A percentile compares a stretch with the other conserved stretches of the same genome.
Conservation (phyloP, 331 rosid species). For the Dryas integrifolia region DNA sequence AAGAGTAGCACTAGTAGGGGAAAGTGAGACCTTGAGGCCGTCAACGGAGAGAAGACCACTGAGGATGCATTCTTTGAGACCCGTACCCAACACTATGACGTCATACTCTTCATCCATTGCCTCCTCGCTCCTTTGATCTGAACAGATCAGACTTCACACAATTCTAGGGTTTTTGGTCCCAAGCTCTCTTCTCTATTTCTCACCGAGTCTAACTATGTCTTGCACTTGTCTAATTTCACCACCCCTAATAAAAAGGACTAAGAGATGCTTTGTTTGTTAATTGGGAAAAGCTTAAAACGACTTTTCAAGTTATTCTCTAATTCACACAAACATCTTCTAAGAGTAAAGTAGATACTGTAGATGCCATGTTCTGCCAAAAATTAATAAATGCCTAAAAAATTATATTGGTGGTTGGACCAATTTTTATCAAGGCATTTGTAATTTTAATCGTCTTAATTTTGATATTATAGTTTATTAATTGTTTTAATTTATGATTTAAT, state of each 20-base stretch:
- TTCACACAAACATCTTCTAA: too few species aligned
- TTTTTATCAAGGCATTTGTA: too few species aligned
- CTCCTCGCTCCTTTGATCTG: conserved; percentile 15
- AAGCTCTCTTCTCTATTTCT: neutral
- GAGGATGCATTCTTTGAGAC: conserved; percentile 88
- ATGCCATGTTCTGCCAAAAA: too few species aligned
- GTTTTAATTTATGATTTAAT: too few species aligned
- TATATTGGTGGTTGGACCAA: too few species aligned
- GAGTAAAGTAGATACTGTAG: too few species aligned
- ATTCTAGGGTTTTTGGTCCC: conserved; percentile 3
- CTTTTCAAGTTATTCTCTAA: neutral
- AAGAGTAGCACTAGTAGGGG: neutral
- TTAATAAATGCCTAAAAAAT: too few species aligned
- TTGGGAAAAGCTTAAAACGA: neutral
- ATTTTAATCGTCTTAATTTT: too few species aligned
- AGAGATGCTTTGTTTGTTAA: conserved; percentile 13
- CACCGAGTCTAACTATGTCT: conserved; percentile 4
- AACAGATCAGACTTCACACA: neutral
- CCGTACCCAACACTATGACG: conserved; percentile 76
- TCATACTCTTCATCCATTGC: conserved; percentile 81
- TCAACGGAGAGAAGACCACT: conserved; percentile 93
- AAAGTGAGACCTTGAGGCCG: conserved; percentile 63
- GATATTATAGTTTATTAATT: too few species aligned
- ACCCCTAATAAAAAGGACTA: too few species aligned
- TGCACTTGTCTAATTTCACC: neutral